A percentile compares a stretch with the other conserved stretches of the same genome.
phyloP scores from a whole-genome alignment of 2,329 filamentous ascomycete genomes.

The Diplocarpon mali region DNA sequence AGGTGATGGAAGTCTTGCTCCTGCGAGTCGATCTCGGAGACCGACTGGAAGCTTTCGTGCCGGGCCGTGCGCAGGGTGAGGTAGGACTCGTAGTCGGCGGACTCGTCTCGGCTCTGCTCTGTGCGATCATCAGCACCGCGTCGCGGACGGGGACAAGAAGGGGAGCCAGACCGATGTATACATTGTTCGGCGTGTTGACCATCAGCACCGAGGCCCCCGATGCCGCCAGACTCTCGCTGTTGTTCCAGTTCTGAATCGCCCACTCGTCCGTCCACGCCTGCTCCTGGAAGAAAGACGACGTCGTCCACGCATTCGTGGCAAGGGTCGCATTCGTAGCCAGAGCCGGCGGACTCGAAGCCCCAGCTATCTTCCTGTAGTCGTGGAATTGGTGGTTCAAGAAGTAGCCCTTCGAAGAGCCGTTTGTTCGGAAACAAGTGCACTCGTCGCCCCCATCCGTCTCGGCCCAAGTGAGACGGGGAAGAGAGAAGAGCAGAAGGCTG shows the following conservation, averaged over 20 bases:
- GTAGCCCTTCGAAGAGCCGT: slow-evolving; percentile 20
- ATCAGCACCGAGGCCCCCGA: slow-evolving; percentile 18
- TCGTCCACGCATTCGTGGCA: slow-evolving; percentile 13
- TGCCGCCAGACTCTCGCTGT: slow-evolving; percentile 14
- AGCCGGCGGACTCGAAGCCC: slow-evolving; percentile 7
- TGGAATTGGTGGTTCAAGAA: slow-evolving; percentile 24
- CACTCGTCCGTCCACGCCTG: slow-evolving; percentile 21
- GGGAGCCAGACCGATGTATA: slow-evolving; percentile 22
- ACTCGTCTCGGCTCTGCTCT: slow-evolving; percentile 16
- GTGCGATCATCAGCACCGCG: not conserved
- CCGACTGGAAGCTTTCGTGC: slow-evolving; percentile 21
- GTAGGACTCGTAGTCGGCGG: slow-evolving; percentile 18
- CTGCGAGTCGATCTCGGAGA: slow-evolving; percentile 22
- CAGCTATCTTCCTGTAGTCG: slow-evolving; percentile 20
- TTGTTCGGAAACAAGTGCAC: slow-evolving; percentile 23
- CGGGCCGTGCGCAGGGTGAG: slow-evolving; percentile 25
- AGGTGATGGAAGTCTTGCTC: slow-evolving; percentile 22
- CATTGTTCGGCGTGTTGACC: slow-evolving; percentile 23
- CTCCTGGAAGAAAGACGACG: slow-evolving; percentile 17
- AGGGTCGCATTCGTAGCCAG: slow-evolving; percentile 11
- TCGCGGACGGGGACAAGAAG: not conserved
- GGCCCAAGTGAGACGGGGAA: slow-evolving; percentile 9
- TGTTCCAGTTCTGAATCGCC: slow-evolving; percentile 24
- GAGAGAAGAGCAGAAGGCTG: slow-evolving; percentile 12
- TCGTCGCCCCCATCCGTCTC: slow-evolving; percentile 21